A percentile compares a stretch with the other conserved stretches of the same genome.
phyloP scores from a whole-genome alignment of 441 rosid genomes.

The Viola pubescens region DNA sequence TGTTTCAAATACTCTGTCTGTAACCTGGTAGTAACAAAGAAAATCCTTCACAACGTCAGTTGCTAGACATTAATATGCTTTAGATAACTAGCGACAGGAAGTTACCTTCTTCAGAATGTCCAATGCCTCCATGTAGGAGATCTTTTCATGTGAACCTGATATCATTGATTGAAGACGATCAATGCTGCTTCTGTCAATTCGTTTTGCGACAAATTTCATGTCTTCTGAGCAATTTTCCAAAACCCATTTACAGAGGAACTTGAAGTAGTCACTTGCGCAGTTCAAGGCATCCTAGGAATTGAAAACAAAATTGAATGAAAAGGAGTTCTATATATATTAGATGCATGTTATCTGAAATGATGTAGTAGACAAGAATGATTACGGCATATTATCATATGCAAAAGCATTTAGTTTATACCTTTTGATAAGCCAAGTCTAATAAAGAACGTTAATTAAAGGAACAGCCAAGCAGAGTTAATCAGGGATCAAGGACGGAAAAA shows the following conservation, averaged over 20 bases:
- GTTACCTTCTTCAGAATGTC: constrained; percentile 48
- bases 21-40: constrained; percentile 27
- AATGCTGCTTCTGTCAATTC: constrained; percentile 41
- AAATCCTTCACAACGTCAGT: not conserved
- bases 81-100: not conserved
- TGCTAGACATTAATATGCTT: not conserved
- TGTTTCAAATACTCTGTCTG: constrained; percentile 39
- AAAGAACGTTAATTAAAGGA: no score
- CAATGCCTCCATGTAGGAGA: constrained; percentile 59
- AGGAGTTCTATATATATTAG: no score
- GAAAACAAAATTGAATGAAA: constrained; percentile 1
- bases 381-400: no score
- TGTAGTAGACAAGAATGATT: no score
- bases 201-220: constrained; percentile 49
- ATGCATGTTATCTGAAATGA: no score
- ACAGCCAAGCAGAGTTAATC: no score
- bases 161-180: constrained; percentile 48
- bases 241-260: constrained; percentile 67
- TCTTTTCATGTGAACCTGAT: constrained; percentile 32
- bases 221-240: constrained; percentile 57
- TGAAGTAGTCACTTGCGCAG: constrained; percentile 64
- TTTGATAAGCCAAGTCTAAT: no score
- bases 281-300: constrained; percentile 63
- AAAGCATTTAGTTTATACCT: no score
- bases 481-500: no score